Conservation (phyloP, 2,329 filamentous ascomycete species). For the Exophiala xenobiotica region DNA sequence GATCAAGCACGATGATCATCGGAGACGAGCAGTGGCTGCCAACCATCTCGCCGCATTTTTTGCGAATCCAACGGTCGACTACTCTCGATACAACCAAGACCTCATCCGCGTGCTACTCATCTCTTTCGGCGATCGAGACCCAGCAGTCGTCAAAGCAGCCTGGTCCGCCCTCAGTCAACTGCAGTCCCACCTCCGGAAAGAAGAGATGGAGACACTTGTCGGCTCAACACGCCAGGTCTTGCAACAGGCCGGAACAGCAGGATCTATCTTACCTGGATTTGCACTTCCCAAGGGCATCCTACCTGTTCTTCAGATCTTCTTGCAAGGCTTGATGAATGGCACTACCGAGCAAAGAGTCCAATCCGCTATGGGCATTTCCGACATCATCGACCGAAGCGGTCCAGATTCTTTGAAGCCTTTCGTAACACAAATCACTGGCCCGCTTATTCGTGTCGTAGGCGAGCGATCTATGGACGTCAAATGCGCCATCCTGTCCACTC, state of each 20-base stretch:
- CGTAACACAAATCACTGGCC: conserved; percentile 95
- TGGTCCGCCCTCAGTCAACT: conserved; percentile 86
- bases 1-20: conserved; percentile 90
- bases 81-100: conserved; percentile 93
- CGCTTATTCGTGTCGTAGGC: conserved; percentile 94
- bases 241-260: conserved; percentile 82
- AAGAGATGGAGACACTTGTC: conserved; percentile 95
- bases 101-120: conserved; percentile 87
- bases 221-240: conserved; percentile 81
- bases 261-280: conserved; percentile 83
- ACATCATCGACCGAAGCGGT: conserved; percentile 90
- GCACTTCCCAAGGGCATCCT: conserved; percentile 93
- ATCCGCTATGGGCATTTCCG: conserved; percentile 88
- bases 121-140: conserved; percentile 85
- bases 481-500: conserved; percentile 81
- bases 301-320: conserved; percentile 90
- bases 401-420: conserved; percentile 86
- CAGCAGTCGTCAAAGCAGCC: conserved; percentile 79
- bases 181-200: conserved; percentile 86
- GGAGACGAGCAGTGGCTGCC: conserved; percentile 73
- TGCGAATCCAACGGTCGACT: conserved; percentile 74
- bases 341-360: conserved; percentile 88
- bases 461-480: conserved; percentile 96
- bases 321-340: conserved; percentile 97
- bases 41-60: conserved; percentile 86